A percentile compares a stretch with the other conserved stretches of the same genome.
Evolutionary conservation across 1,284 basidiomycete species (phyloP).

Genomic region (Salmacisia buchloeana): DNA sequence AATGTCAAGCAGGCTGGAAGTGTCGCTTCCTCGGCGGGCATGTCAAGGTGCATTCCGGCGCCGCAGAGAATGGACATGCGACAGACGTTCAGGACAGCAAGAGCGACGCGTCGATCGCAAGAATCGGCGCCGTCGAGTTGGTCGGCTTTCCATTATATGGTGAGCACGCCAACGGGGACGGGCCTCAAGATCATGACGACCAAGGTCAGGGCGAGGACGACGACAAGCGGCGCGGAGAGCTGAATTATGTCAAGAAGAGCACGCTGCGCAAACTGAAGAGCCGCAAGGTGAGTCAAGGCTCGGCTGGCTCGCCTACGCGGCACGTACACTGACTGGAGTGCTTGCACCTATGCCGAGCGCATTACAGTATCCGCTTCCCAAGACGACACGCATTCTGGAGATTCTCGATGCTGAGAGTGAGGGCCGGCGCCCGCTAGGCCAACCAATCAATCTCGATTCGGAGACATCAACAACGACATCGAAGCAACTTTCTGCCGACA

Average conservation of each 20-base stretch:
- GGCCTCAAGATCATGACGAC: conserved; percentile 55
- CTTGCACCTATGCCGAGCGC: conserved; percentile 23
- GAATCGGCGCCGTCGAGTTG: not conserved
- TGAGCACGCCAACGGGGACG: conserved; percentile 12
- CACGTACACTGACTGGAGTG: too few relatives aligned
- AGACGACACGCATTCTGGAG: conserved; percentile 29
- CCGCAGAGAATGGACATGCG: not conserved
- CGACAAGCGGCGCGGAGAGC: conserved; percentile 15
- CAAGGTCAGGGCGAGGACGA: conserved; percentile 56
- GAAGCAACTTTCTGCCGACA: conserved; percentile 31
- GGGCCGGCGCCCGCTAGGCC: not conserved
- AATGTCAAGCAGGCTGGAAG: conserved; percentile 79
- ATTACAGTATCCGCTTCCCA: conserved; percentile 30
- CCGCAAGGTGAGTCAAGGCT: conserved; percentile 52
- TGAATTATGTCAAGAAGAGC: not conserved
- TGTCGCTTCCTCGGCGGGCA: conserved; percentile 86
- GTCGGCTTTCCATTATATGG: not conserved
- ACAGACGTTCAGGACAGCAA: not conserved
- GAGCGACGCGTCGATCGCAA: not conserved
- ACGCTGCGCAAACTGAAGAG: conserved; percentile 40
- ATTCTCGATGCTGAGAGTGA: conserved; percentile 25
- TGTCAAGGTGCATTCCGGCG: conserved; percentile 15
- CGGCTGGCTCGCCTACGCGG: too few relatives aligned
- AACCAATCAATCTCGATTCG: not conserved
- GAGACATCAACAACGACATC: not conserved